Conservation (phyloP, 176 grass and related monocot species). For the Zoysia japonica region DNA sequence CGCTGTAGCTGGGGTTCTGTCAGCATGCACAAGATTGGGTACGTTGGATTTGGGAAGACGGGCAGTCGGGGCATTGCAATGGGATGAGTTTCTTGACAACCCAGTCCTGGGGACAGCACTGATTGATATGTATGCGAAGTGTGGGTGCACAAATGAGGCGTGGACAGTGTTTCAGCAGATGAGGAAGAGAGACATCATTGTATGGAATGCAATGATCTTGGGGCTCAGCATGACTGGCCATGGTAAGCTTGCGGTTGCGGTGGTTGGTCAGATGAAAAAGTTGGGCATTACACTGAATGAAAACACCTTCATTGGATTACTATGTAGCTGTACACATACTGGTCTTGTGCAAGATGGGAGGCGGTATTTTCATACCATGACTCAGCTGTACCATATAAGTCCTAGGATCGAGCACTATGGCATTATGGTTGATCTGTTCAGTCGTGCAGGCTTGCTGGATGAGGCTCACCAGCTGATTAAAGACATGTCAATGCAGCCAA, state of each 20-base stretch:
- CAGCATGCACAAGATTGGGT: slow-evolving; percentile 57
- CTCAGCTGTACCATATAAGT: slow-evolving; percentile 38
- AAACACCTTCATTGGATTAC: slow-evolving; percentile 66
- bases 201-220: slow-evolving; percentile 71
- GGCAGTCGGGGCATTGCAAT: slow-evolving; percentile 26
- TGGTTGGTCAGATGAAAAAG: slow-evolving; percentile 59
- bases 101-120: slow-evolving; percentile 62
- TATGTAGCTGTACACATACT: slow-evolving; percentile 63
- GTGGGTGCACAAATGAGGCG: slow-evolving; percentile 47
- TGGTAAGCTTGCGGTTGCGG: slow-evolving; percentile 46
- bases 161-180: slow-evolving; percentile 61
- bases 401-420: slow-evolving; percentile 71
- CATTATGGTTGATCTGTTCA: slow-evolving; percentile 70
- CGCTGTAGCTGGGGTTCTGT: slow-evolving; percentile 50
- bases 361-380: slow-evolving; percentile 53
- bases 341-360: slow-evolving; percentile 66
- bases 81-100: slow-evolving; percentile 54
- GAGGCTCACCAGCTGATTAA: slow-evolving; percentile 55
- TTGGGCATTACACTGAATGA: slow-evolving; percentile 45
- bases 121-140: slow-evolving; percentile 76
- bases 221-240: slow-evolving; percentile 64
- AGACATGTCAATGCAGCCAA: slow-evolving; percentile 65
- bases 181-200: slow-evolving; percentile 53
- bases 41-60: slow-evolving; percentile 52
- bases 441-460: slow-evolving; percentile 59